Evolutionary conservation across 2,329 filamentous ascomycete genomes (phyloP).

Genomic region (Pyrenophora tritici-repentis): DNA sequence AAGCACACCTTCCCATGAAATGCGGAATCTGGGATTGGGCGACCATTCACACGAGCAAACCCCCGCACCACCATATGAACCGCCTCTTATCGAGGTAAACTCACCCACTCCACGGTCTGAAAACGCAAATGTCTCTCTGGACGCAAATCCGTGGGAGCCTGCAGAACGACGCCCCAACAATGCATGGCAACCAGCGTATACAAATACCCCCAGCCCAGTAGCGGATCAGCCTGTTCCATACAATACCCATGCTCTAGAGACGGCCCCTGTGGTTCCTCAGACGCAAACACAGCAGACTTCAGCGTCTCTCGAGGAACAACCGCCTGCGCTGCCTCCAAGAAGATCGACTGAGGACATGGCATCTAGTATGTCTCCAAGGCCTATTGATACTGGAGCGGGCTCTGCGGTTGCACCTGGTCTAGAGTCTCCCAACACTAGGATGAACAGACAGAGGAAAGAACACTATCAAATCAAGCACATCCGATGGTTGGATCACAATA

Average conservation of each 20-base stretch:
- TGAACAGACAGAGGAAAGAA: slow-evolving; percentile 63
- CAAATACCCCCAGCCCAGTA: slow-evolving; percentile 6
- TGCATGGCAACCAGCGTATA: neutral
- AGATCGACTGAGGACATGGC: slow-evolving; percentile 41
- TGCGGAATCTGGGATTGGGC: slow-evolving; percentile 46
- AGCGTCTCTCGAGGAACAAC: slow-evolving; percentile 21
- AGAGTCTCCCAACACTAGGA: slow-evolving; percentile 49
- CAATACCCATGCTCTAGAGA: slow-evolving; percentile 31
- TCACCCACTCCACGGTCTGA: slow-evolving; percentile 24
- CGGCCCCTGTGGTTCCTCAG: slow-evolving; percentile 15
- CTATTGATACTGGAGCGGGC: slow-evolving; percentile 30
- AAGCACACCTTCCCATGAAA: slow-evolving; percentile 43
- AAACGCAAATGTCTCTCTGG: slow-evolving; percentile 30
- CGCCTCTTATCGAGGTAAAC: slow-evolving; percentile 38
- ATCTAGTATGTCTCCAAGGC: slow-evolving; percentile 43
- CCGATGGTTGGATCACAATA: slow-evolving; percentile 73
- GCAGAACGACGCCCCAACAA: slow-evolving; percentile 1
- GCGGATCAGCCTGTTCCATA: slow-evolving; percentile 28
- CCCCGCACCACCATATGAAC: slow-evolving; percentile 25
- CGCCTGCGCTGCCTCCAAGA: slow-evolving; percentile 43
- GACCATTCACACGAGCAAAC: slow-evolving; percentile 20
- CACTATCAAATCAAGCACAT: slow-evolving; percentile 95
- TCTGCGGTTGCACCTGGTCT: slow-evolving; percentile 26
- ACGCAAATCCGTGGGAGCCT: slow-evolving; percentile 36
- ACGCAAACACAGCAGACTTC: slow-evolving; percentile 9